phyloP scores from a whole-genome alignment of 257 asterid genomes.

The Solanum chilense region DNA sequence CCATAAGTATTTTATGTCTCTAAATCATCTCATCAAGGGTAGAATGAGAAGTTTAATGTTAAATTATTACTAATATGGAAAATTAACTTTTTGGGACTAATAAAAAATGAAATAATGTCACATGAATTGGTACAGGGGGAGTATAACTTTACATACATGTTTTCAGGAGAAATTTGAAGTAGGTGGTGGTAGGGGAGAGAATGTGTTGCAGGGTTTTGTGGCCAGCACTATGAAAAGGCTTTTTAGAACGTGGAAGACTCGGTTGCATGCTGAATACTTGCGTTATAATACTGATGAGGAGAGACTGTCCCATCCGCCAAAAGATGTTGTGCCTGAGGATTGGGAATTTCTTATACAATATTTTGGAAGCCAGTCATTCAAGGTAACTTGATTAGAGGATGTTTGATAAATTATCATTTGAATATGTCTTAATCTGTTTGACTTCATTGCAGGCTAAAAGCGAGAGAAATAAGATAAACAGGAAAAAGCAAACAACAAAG shows the following conservation, averaged over 20 bases:
- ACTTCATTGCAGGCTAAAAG: not conserved
- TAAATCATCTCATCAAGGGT: not conserved
- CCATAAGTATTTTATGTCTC: not conserved
- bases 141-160: not conserved
- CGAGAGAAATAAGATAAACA: not conserved
- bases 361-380: not conserved
- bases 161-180: not conserved
- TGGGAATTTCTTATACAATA: not conserved
- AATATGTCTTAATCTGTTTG: not conserved
- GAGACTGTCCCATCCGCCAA: not conserved
- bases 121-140: not conserved
- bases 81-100: not conserved
- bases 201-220: not conserved
- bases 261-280: conserved; percentile 1
- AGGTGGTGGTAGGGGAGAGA: conserved; percentile 1
- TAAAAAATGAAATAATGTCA: not conserved
- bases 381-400: not conserved
- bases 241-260: not conserved
- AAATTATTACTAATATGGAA: not conserved
- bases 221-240: not conserved
- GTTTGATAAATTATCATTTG: not conserved
- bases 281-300: not conserved
- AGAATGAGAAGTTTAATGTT: not conserved
- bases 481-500: not conserved
- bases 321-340: not conserved